Evolutionary conservation across 352 stramenopile genomes (phyloP), one percentile per base, ranked within the genome.

Genomic region (Phytopythium mirpurense): DNA sequence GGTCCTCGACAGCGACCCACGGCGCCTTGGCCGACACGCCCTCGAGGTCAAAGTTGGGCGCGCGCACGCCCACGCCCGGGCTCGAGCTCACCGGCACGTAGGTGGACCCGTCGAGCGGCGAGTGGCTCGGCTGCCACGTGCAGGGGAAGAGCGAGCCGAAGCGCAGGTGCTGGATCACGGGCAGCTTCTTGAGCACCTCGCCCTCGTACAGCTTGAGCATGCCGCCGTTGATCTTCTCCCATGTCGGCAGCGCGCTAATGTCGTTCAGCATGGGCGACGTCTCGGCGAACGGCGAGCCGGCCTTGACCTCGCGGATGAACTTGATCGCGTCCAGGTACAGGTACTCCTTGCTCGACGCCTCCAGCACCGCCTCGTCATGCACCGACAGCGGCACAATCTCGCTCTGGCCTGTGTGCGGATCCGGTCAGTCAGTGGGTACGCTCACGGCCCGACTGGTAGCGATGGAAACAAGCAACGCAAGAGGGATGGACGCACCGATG

Each of bases 101-200:
- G n/a, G 65, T 73, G 19, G 57, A 72, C 6, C 68, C 74, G 19
- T 86, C 75, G 7, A 70, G 56, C 2, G 58, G 58, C 29, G 65
- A 56, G 42, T 90, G 78, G 31, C 67, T 89, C 15, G 82, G 78
- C 32, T 59, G 75, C 84, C 80, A 93, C 51, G 80, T 89, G 65
- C 80, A 93, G 31, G 79, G 83, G 21, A 98, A 94, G 21, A 98
- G 68, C 40, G 86, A 89, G 35, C 96, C 96, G 68, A 99, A 99
- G 32, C 98, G 76, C 58, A 99, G 86, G 67, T 99, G 97, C 76
- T 99, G 97, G 46, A 99, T 98, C 18, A 99, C 97, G 18, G 95
- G 94, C 43, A 98, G 75, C 64, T 99, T 99, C 60, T 97, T 95
- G 32, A 99, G 74, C 43, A 99, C 97, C 78, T 99, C 97, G 49